These are phyloP conservation scores for Aspergillus sp. DNA, from an alignment of 2,329 filamentous ascomycete genomes.

Conservation along the genomic window DNA sequence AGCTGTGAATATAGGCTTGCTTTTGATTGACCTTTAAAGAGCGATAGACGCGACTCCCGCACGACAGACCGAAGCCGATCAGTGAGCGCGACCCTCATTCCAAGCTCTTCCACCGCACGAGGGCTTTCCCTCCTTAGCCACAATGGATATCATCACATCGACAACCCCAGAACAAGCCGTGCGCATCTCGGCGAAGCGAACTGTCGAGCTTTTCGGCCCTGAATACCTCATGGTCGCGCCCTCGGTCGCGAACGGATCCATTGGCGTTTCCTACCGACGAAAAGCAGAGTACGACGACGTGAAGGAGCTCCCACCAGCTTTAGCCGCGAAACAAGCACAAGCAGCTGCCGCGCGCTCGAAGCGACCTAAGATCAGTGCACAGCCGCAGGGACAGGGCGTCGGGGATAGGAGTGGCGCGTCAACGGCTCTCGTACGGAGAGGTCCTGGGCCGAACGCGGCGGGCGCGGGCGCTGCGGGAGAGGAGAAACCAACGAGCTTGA, in stretches of 20 bases:
- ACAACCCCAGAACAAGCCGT: conserved; percentile 43
- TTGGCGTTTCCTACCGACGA: conserved; percentile 50
- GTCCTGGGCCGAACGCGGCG: conserved; percentile 32
- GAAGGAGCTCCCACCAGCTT: conserved; percentile 73
- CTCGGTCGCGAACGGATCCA: conserved; percentile 48
- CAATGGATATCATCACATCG: conserved; percentile 39
- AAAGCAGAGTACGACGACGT: conserved; percentile 75
- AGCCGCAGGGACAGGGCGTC: conserved; percentile 45
- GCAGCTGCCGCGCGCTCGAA: conserved; percentile 67
- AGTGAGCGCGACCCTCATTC: background rate
- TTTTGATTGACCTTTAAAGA: background rate
- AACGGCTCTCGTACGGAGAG: conserved; percentile 58
- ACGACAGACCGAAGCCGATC: background rate
- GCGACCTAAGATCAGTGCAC: conserved; percentile 60
- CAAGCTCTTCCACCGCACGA: background rate
- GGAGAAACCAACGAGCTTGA: conserved; percentile 62
- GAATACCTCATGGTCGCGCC: conserved; percentile 52
- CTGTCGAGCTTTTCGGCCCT: conserved; percentile 52
- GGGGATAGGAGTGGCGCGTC: conserved; percentile 55
- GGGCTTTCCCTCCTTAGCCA: conserved; percentile 11
- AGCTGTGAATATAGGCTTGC: background rate
- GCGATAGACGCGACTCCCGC: background rate
- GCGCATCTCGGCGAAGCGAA: conserved; percentile 50
- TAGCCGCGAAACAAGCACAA: conserved; percentile 78
- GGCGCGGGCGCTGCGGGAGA: conserved; percentile 40